These are phyloP conservation scores for Gamsiella multidivaricata DNA, from an alignment of 192 early-diverging fungal genomes.

Conservation along the genomic window DNA sequence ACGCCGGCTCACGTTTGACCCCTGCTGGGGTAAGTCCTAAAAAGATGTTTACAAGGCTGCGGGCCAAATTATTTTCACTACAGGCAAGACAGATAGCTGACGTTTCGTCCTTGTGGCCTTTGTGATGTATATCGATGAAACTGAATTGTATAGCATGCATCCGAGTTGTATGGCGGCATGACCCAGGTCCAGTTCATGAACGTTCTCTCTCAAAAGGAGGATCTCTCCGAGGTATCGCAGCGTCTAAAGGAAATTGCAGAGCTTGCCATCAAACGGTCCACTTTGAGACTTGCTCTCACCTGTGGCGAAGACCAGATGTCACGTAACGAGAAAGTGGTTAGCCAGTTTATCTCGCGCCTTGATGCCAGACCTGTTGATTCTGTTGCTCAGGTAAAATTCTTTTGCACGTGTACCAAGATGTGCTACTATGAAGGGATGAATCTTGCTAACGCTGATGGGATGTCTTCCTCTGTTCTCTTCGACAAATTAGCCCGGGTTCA, in stretches of 20 bases:
- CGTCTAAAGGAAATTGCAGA: conserved; percentile 68
- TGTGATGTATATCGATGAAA: background rate
- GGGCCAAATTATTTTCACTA: background rate
- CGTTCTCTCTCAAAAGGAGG: conserved; percentile 71
- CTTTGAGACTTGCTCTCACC: conserved; percentile 61
- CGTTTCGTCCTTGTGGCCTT: background rate
- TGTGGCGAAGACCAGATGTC: conserved; percentile 64
- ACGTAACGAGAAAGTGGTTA: conserved; percentile 56
- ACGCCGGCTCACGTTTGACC: conserved; percentile 72
- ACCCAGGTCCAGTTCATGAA: conserved; percentile 87
- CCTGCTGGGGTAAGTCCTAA: conserved; percentile 64
- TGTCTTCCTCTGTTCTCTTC: too few relatives aligned
- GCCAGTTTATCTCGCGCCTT: conserved; percentile 56
- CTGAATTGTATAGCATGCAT: conserved; percentile 17
- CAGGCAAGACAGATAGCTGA: background rate
- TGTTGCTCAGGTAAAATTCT: conserved; percentile 14
- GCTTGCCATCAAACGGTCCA: conserved; percentile 59
- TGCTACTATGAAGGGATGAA: too few relatives aligned
- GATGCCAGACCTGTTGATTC: conserved; percentile 15
- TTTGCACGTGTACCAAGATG: too few relatives aligned
- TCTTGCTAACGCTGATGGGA: background rate
- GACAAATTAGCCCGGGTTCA: conserved; percentile 58
- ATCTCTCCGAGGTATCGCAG: conserved; percentile 69
- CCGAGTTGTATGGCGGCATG: conserved; percentile 68
- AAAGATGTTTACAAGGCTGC: background rate